phyloP scores from a whole-genome alignment of 208 protist species.

The Crithidia bombi region DNA sequence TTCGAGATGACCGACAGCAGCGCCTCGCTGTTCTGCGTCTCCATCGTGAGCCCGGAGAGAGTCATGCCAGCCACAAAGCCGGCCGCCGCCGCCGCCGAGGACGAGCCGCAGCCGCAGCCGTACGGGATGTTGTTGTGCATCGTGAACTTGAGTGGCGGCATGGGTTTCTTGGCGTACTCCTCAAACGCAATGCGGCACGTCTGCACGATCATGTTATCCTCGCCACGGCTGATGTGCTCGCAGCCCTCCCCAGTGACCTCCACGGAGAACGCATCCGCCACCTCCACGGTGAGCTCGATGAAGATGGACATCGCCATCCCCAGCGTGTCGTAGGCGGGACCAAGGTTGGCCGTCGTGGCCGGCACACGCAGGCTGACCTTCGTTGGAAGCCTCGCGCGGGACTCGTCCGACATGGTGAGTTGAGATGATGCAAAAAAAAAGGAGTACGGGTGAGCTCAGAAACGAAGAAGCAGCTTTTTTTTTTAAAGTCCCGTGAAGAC shows the following conservation, averaged over 20 bases:
- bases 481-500: too few relatives aligned
- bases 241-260: constrained; percentile 78
- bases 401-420: neutral
- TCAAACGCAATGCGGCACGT: constrained; percentile 77
- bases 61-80: constrained; percentile 91
- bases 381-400: constrained; percentile 19
- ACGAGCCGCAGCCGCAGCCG: constrained; percentile 90
- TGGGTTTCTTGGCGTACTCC: constrained; percentile 72
- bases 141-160: constrained; percentile 84
- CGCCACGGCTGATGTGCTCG: constrained; percentile 66
- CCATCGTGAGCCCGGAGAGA: constrained; percentile 83
- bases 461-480: too few relatives aligned
- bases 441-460: neutral
- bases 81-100: constrained; percentile 88
- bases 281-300: constrained; percentile 89
- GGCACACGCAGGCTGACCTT: constrained; percentile 88
- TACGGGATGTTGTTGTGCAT: constrained; percentile 93
- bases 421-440: neutral
- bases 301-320: constrained; percentile 93
- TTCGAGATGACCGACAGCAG: constrained; percentile 83
- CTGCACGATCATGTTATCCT: constrained; percentile 88
- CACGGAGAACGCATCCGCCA: constrained; percentile 76
- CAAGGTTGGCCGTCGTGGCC: constrained; percentile 94
- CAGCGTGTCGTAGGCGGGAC: constrained; percentile 91
- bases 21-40: constrained; percentile 65